Evolutionary conservation across 495 filamentous ascomycete species (phyloP), one percentile per base, ranked within the genome.

Genomic region (Darksidea phi): DNA sequence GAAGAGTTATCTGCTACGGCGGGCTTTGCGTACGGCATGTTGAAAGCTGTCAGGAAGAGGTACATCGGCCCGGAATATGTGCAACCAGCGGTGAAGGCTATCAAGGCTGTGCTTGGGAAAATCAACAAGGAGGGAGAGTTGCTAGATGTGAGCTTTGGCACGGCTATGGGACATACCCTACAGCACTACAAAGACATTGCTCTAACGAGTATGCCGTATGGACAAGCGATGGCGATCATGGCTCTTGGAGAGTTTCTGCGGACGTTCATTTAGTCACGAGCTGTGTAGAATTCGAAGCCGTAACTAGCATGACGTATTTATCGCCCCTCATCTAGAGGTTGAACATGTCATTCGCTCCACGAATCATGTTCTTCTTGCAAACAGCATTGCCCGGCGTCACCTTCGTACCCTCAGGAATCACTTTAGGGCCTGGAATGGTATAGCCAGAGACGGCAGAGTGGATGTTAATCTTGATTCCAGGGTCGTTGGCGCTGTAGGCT

Each of bases 201-300:
- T 0, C 64, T 82, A 5, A 91, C 88, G 0, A 82, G 82, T 45
- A 90, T 90, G 87, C 87, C 86, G 23, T 89, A 89, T 67, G 87
- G 87, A 0, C 87, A 89, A 69, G 85, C 86, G 0, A 89, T 90
- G 87, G 86, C 85, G 1, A 86, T 88, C 28, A 86, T 88, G 80
- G 84, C 83, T 0, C 67, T 89, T 54, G 85, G 80, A 10, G 87
- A 90, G 70, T 84, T 85, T 57, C 65, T 86, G 60, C 74, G 85
- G 51, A 79, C 78, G 21, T 86, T 68, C 32, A 66, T 70, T 37
- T 70, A 43, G 18, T 3, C 10, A 32, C 10, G 28, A 32, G n/a
- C n/a, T n/a, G n/a, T n/a, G n/a, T n/a, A n/a, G n/a, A n/a, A n/a
- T n/a, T n/a, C n/a, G n/a, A n/a, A n/a, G n/a, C n/a, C n/a, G n/a